Conservation (phyloP, 768 basidiomycete genomes). For the Boletus sp. region DNA sequence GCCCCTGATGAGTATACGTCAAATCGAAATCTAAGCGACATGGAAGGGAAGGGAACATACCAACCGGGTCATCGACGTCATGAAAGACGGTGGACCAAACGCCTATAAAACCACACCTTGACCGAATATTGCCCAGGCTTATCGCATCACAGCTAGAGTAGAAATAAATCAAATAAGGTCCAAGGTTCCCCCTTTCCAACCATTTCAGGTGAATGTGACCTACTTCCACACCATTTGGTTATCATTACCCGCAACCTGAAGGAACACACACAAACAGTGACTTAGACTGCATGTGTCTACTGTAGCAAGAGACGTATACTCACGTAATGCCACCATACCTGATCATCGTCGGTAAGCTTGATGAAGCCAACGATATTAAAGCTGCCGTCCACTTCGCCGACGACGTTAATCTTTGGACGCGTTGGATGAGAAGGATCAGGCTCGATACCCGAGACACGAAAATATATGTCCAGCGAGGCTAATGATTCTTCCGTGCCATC, state of each 20-base stretch:
- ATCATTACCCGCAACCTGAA: conserved; percentile 50
- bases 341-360: conserved; percentile 53
- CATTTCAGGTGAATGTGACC: conserved; percentile 11
- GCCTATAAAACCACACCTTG: conserved; percentile 57
- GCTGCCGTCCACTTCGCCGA: conserved; percentile 48
- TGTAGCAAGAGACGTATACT: conserved; percentile 21
- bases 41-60: conserved; percentile 23
- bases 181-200: neutral
- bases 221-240: conserved; percentile 58
- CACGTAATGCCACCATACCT: conserved; percentile 66
- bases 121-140: conserved; percentile 59
- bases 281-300: neutral
- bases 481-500: conserved; percentile 52
- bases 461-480: conserved; percentile 45
- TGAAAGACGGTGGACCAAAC: conserved; percentile 50
- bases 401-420: conserved; percentile 53
- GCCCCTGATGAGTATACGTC: conserved; percentile 16
- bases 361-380: conserved; percentile 55
- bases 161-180: neutral
- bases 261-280: neutral
- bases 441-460: conserved; percentile 42
- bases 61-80: conserved; percentile 47
- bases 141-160: conserved; percentile 54
- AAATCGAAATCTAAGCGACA: neutral
- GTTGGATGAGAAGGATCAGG: conserved; percentile 48